Evolutionary conservation across 305 asterid genomes (phyloP), one percentile per base, ranked within the genome.

Genomic region (Fraxinus sp.): DNA sequence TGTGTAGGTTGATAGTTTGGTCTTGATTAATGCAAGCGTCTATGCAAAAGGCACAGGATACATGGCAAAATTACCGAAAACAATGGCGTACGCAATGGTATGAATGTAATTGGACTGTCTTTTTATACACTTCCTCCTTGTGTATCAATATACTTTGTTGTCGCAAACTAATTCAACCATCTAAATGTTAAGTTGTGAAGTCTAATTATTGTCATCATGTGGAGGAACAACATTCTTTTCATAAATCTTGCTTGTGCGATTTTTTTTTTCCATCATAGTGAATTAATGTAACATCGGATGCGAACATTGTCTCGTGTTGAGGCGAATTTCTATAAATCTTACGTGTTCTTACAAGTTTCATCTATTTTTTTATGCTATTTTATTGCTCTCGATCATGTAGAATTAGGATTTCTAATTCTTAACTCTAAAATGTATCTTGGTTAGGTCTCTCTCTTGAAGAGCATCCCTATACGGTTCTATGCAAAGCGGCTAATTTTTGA

Each of bases 361-460:
- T 13, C n/a, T 46, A 3, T 46, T 44, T 44, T 10, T 10, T 44
- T 41, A 13, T 11, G 55, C 5, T 0, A 44, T 11, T 13, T 46
- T 14, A 46, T 62, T 11, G 36, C 76, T 79, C 10, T 44, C 11
- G 1, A 13, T 46, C 5, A 13, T 46, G 13, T 46, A 46, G n/a
- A 46, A 46, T 3, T 13, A 46, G 0, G 5, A 4, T 46, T 46
- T 3, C 57, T 14, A 14, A 46, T 46, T 46, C 57, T 46, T 14
- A 46, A 46, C 18, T 0, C 57, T 46, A 6, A n/a, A 55, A 24
- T 75, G 49, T 39, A 4, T 73, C 68, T 78, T 78, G 41, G 39
- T 79, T 87, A 94, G 98, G 97, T 89, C 79, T 93, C 92, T 80
- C 77, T 94, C 84, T 84, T 94, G 84, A 94, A 94, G 88, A 92